These are phyloP conservation scores for Orbilia javanica DNA, from an alignment of 2,329 filamentous ascomycete species.

Conservation along the genomic window DNA sequence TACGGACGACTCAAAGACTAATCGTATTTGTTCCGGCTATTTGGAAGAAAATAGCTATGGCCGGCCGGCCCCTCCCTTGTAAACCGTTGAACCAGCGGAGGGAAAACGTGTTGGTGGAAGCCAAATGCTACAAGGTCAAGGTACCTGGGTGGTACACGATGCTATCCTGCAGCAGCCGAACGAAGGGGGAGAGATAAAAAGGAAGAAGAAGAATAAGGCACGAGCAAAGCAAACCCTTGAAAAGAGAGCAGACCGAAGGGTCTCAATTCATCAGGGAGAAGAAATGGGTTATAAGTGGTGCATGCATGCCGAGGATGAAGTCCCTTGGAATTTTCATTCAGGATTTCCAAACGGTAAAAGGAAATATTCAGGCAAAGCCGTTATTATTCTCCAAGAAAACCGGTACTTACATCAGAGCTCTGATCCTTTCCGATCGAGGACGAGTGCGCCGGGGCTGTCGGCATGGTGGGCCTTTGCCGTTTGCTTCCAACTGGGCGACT, in stretches of 20 bases:
- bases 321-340: conserved; percentile 26
- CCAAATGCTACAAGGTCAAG: conserved; percentile 1
- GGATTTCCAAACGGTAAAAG: not conserved
- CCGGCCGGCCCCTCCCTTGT: conserved; percentile 21
- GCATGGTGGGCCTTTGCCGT: conserved; percentile 14
- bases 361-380: too few relatives aligned
- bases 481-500: not conserved
- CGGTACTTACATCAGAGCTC: conserved; percentile 52
- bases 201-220: not conserved
- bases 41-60: conserved; percentile 18
- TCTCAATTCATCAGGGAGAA: not conserved
- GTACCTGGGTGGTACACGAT: conserved; percentile 41
- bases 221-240: not conserved
- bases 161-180: conserved; percentile 15
- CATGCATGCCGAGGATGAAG: not conserved
- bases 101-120: conserved; percentile 35
- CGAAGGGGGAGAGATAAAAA: conserved; percentile 1
- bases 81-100: conserved; percentile 14
- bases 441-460: conserved; percentile 32
- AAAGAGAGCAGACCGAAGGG: not conserved
- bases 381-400: conserved; percentile 31
- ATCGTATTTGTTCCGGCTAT: conserved; percentile 37
- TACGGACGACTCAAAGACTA: not conserved
- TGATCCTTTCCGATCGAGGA: conserved; percentile 41
- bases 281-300: not conserved